Conservation (phyloP, 176 grass and related monocot genomes). For the Eragrostis nindensis region DNA sequence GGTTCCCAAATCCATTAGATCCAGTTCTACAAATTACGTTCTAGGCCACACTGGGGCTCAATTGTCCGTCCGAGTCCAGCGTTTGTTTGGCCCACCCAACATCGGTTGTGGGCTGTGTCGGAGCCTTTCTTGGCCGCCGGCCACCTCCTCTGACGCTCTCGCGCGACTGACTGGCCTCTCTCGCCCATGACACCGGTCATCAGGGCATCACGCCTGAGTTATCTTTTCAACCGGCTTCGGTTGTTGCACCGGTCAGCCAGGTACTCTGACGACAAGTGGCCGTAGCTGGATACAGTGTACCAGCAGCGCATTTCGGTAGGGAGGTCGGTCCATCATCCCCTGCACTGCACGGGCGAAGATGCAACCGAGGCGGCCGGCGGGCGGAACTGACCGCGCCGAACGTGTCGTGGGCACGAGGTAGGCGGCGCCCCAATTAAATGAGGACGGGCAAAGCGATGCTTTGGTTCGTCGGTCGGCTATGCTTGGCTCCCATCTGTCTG, state of each 20-base stretch:
- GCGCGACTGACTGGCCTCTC: too few species aligned
- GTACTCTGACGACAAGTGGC: neutral
- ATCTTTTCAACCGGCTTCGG: neutral
- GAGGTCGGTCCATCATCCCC: neutral
- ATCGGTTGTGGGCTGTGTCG: too few species aligned
- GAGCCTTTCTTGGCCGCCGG: too few species aligned
- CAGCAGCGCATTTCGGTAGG: neutral
- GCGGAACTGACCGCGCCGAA: neutral
- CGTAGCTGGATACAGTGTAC: neutral
- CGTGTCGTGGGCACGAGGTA: neutral
- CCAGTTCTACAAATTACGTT: too few species aligned
- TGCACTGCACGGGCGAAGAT: neutral
- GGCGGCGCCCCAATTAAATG: slow-evolving; percentile 18
- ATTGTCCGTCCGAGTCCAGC: too few species aligned
- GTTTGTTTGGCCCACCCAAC: too few species aligned
- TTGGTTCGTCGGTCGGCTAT: slow-evolving; percentile 3
- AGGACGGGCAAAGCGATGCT: neutral
- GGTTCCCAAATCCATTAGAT: too few species aligned
- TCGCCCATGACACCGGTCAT: too few species aligned
- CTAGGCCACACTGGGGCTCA: neutral
- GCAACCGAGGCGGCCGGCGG: neutral
- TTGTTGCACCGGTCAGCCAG: neutral
- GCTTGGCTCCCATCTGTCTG: neutral
- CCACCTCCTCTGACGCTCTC: too few species aligned
- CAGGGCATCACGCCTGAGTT: too few species aligned